Percentiles rank a stretch among this genome's conserved stretches.
Evolutionary conservation across 192 early-diverging fungal species (phyloP).

Genomic region (Entophlyctis luteolus): DNA sequence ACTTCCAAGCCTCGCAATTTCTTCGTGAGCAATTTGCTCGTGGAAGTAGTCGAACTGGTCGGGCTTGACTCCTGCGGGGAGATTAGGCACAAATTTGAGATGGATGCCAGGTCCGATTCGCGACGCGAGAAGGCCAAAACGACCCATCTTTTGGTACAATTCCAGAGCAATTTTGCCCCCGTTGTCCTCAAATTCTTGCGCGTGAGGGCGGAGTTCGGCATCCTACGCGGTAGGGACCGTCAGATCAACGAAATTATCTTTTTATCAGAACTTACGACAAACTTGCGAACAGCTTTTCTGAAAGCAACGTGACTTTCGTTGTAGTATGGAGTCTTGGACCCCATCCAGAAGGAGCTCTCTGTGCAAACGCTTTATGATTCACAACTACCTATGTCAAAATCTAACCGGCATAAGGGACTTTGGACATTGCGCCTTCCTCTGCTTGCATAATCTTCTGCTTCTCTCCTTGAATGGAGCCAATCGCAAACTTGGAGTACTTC

Average conservation of each 20-base stretch:
- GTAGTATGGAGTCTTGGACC: constrained; percentile 38
- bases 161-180: constrained; percentile 12
- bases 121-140: constrained; percentile 40
- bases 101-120: constrained; percentile 47
- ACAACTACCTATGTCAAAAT: no score
- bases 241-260: no score
- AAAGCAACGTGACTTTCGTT: constrained; percentile 41
- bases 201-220: constrained; percentile 8
- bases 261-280: constrained; percentile 28
- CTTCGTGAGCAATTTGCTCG: constrained; percentile 52
- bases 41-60: constrained; percentile 54
- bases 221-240: no score
- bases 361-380: background rate
- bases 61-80: constrained; percentile 45
- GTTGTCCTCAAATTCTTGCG: constrained; percentile 19
- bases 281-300: constrained; percentile 39
- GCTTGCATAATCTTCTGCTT: constrained; percentile 33
- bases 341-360: constrained; percentile 16
- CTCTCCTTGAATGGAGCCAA: constrained; percentile 38
- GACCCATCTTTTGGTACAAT: constrained; percentile 42
- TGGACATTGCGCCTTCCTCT: constrained; percentile 23
- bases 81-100: constrained; percentile 31
- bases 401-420: constrained; percentile 11
- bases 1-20: constrained; percentile 34
- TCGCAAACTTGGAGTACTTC: constrained; percentile 20